These are phyloP conservation scores for Penicillium sp. DNA, from an alignment of 2,329 filamentous ascomycete genomes.

Conservation along the genomic window DNA sequence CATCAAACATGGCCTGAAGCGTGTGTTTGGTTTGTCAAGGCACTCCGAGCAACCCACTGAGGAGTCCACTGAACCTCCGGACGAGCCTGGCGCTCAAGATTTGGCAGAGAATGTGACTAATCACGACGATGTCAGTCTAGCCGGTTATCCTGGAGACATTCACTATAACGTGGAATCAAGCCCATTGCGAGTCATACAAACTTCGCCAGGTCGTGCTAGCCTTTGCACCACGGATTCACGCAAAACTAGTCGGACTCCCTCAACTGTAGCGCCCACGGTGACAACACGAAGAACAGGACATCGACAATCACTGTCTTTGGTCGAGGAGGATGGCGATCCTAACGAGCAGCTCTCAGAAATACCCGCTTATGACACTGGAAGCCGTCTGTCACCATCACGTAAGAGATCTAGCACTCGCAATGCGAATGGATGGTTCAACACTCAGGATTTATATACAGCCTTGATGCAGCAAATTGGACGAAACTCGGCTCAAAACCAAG, in stretches of 20 bases:
- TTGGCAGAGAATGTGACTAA: not conserved
- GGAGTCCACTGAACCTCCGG: not conserved
- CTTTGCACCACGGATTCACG: slow-evolving; percentile 41
- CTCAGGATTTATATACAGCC: slow-evolving; percentile 44
- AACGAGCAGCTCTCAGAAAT: slow-evolving; percentile 14
- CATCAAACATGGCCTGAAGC: slow-evolving; percentile 43
- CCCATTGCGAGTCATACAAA: slow-evolving; percentile 17
- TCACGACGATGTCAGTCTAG: not conserved
- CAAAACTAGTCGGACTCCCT: slow-evolving; percentile 52
- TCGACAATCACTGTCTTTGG: slow-evolving; percentile 43
- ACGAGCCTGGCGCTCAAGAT: not conserved
- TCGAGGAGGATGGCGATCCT: slow-evolving; percentile 41
- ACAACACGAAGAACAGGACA: slow-evolving; percentile 33
- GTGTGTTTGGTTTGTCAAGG: slow-evolving; percentile 40
- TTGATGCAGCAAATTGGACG: slow-evolving; percentile 43
- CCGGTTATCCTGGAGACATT: not conserved
- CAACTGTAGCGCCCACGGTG: slow-evolving; percentile 44
- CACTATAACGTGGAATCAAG: not conserved
- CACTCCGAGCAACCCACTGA: slow-evolving; percentile 12
- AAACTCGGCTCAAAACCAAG: slow-evolving; percentile 17
- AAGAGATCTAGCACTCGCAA: slow-evolving; percentile 11
- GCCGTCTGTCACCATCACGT: slow-evolving; percentile 16
- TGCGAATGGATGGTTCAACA: slow-evolving; percentile 32
- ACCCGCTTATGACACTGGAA: not conserved
- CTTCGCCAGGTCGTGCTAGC: slow-evolving; percentile 34